Percentiles rank a stretch among this genome's conserved stretches.
Evolutionary conservation across 2,329 filamentous ascomycete species (phyloP).

Genomic region (Cordyceps militaris): DNA sequence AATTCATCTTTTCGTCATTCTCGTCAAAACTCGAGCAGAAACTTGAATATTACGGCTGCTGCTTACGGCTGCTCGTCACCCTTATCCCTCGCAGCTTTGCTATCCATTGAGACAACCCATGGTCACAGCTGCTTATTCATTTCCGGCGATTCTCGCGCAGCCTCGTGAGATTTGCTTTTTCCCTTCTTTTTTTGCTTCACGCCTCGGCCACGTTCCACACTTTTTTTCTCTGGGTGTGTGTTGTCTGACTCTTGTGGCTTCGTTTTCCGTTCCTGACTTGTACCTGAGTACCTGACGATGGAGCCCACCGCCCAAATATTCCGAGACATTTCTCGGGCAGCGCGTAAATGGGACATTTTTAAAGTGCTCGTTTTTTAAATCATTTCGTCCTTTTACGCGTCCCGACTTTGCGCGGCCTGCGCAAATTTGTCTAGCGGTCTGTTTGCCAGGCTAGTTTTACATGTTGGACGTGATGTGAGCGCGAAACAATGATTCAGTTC

Average conservation of each 20-base stretch:
- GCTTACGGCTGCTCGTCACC: background rate
- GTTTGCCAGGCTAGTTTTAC: background rate
- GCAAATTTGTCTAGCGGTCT: background rate
- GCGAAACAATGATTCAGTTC: too few species aligned
- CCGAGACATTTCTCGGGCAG: slow-evolving; percentile 1
- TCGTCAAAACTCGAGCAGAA: background rate
- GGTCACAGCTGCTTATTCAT: background rate
- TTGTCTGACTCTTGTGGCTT: slow-evolving; percentile 8
- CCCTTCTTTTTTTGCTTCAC: background rate
- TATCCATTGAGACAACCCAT: background rate
- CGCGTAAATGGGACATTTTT: slow-evolving; percentile 1
- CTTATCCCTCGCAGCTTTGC: background rate
- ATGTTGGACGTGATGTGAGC: too few species aligned
- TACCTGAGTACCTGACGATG: slow-evolving; percentile 12
- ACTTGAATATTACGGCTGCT: background rate
- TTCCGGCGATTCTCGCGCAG: background rate
- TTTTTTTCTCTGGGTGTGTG: too few species aligned
- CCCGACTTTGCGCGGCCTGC: background rate
- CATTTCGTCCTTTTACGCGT: background rate
- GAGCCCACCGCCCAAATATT: background rate
- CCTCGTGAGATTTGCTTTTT: background rate
- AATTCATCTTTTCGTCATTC: background rate
- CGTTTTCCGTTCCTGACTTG: slow-evolving; percentile 11
- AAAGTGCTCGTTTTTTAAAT: slow-evolving; percentile 7
- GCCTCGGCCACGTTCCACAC: slow-evolving; percentile 8